phyloP scores from a whole-genome alignment of 225 moss, liverwort and hornwort species.

The Lunularia cruciata region DNA sequence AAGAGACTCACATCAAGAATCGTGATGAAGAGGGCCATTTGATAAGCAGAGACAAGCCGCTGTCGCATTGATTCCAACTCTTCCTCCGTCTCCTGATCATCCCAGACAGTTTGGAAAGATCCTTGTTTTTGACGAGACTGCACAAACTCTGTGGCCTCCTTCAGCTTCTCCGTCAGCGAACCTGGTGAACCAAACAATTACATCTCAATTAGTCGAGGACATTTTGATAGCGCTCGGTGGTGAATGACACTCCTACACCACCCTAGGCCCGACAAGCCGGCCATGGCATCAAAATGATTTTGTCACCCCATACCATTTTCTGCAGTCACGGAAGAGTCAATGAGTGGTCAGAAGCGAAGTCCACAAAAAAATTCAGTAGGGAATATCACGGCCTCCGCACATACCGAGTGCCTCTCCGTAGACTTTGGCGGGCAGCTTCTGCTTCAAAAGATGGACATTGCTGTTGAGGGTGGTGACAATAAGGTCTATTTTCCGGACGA shows the following conservation, averaged over 20 bases:
- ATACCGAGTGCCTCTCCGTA: slow-evolving; percentile 25
- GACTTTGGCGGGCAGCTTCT: slow-evolving; percentile 21
- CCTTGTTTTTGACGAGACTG: slow-evolving; percentile 21
- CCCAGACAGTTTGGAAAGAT: slow-evolving; percentile 19
- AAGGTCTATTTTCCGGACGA: slow-evolving; percentile 22
- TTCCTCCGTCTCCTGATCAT: slow-evolving; percentile 19
- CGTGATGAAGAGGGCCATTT: slow-evolving; percentile 24
- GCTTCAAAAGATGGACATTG: slow-evolving; percentile 18
- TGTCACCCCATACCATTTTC: neutral
- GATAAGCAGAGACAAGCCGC: slow-evolving; percentile 15
- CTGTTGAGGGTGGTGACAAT: slow-evolving; percentile 13
- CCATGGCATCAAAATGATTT: neutral
- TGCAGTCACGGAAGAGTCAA: no score
- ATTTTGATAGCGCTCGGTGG: no score
- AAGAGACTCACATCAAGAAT: slow-evolving; percentile 17
- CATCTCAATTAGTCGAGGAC: no score
- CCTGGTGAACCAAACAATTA: no score
- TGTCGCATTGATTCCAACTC: slow-evolving; percentile 24
- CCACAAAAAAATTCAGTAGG: neutral
- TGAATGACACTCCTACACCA: no score
- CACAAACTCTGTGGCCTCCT: slow-evolving; percentile 20
- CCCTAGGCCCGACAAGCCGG: no score
- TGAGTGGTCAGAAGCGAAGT: no score
- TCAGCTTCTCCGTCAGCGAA: slow-evolving; percentile 22
- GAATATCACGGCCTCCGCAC: no score